Percentiles rank a stretch among this genome's conserved stretches.
Conservation (phyloP, 2,329 filamentous ascomycete genomes). For the Trichoderma afroharzianum region DNA sequence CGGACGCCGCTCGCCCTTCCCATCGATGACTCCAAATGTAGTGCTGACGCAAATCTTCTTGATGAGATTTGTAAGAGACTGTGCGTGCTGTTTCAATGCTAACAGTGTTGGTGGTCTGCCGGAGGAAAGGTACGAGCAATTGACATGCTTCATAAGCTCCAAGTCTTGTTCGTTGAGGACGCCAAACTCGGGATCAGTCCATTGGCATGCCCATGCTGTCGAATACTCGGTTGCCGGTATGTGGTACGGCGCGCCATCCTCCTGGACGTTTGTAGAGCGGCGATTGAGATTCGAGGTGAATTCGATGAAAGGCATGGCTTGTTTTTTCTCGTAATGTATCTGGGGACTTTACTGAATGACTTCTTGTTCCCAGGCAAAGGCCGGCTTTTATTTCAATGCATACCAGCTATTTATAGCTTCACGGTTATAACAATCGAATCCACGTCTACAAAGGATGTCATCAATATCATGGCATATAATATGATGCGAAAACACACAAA, state of each 20-base stretch:
- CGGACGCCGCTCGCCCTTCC: constrained; percentile 26
- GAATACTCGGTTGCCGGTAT: constrained; percentile 29
- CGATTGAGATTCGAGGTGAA: background rate
- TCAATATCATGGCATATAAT: background rate
- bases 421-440: background rate
- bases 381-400: background rate
- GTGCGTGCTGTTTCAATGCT: constrained; percentile 57
- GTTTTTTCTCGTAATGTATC: background rate
- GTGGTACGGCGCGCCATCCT: background rate
- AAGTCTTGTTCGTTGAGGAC: constrained; percentile 24
- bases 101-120: constrained; percentile 52
- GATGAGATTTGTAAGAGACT: constrained; percentile 54
- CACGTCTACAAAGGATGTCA: background rate
- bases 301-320: background rate
- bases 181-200: constrained; percentile 24
- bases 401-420: background rate
- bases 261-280: background rate
- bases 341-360: background rate
- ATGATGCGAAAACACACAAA: background rate
- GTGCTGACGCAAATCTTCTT: constrained; percentile 42
- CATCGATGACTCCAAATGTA: constrained; percentile 22
- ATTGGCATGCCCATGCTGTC: constrained; percentile 26
- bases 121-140: constrained; percentile 57
- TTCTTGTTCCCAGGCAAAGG: background rate
- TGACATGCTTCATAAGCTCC: constrained; percentile 41